Percentiles rank a stretch among this genome's conserved stretches.
Conservation (phyloP, 169 alveolate genomes). For the Cardiosporidium cionae region DNA sequence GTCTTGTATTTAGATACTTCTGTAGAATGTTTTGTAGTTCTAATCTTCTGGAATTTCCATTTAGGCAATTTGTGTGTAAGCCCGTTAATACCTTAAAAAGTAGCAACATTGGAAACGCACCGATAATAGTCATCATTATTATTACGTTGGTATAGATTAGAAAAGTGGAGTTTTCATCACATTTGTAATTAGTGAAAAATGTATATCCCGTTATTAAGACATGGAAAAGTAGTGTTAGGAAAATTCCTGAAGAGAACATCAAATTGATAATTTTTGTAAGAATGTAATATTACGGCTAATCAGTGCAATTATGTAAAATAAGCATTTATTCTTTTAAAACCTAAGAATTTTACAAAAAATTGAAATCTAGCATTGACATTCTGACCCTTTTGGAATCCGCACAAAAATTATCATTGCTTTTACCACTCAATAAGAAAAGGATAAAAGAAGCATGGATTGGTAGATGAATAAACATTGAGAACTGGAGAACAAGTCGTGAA, state of each 20-base stretch:
- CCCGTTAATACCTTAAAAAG: too few relatives aligned
- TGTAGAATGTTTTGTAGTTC: too few relatives aligned
- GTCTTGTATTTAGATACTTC: too few relatives aligned
- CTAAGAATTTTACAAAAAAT: background rate
- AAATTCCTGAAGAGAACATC: background rate
- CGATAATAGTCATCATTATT: constrained; percentile 8
- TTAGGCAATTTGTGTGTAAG: too few relatives aligned
- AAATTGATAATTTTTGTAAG: background rate
- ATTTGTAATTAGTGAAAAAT: constrained; percentile 20
- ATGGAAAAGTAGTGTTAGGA: background rate
- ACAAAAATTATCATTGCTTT: background rate
- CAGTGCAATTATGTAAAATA: background rate
- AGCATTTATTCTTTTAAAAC: background rate
- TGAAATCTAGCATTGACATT: background rate
- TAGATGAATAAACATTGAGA: too few relatives aligned
- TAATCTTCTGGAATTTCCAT: too few relatives aligned
- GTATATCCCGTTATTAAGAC: background rate
- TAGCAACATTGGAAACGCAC: too few relatives aligned
- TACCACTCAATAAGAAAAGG: background rate
- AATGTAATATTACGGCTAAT: background rate
- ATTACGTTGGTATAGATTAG: constrained; percentile 1
- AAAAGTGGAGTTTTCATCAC: constrained; percentile 2
- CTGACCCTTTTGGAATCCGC: background rate
- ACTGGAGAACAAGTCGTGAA: too few relatives aligned
- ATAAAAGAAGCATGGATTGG: too few relatives aligned